Evolutionary conservation across 352 stramenopile species (phyloP), one percentile per base, ranked within the genome.

Genomic region (Pythium rhizo-oryzae): DNA sequence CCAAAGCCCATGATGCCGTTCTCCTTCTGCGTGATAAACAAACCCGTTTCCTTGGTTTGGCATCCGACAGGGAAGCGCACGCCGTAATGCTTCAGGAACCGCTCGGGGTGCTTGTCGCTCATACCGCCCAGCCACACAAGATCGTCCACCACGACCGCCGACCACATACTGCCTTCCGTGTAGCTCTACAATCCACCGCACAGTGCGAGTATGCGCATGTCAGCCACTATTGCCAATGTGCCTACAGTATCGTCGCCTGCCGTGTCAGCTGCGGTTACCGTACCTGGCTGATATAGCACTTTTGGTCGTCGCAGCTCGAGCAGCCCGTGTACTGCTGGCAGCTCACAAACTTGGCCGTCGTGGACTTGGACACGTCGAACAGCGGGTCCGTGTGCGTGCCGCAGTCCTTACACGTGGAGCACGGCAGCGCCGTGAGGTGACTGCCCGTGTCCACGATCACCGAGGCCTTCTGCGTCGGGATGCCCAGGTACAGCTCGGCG

Each of bases 1-100:
- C 86, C 86, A 33, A 97, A 74, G 6, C 90, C 90, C 86, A 97
- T 97, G 63, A 97, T 97, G 2, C 90, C 90, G 63, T 97, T 95
- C 67, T 93, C 88, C 35, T 92, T 89, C 55, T 97, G 90, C 0
- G 80, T 90, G 64, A 96, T 86, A 59, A 96, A 96, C 4, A 94
- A 71, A 12, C 87, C 67, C 15, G 87, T 96, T 58, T 96, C 88
- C 35, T 89, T 85, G 25, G 82, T 91, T 63, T 96, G 88, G 39
- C 88, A 96, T 2, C 88, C 88, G 16, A 96, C 67, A 1, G 84
- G 85, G 62, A 93, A 93, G 9, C 77, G 84, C 66, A 94, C 81
- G 18, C 86, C 86, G 57, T 82, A 94, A 43, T 83, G 76, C 50
- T 81, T 74, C 8, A 93, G 52, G 47, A 92, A 67, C 21, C 68